Percentiles rank a stretch among this genome's conserved stretches.
These are phyloP conservation scores for Linderniella brevidens DNA, from an alignment of 257 asterid genomes.

Conservation along the genomic window DNA sequence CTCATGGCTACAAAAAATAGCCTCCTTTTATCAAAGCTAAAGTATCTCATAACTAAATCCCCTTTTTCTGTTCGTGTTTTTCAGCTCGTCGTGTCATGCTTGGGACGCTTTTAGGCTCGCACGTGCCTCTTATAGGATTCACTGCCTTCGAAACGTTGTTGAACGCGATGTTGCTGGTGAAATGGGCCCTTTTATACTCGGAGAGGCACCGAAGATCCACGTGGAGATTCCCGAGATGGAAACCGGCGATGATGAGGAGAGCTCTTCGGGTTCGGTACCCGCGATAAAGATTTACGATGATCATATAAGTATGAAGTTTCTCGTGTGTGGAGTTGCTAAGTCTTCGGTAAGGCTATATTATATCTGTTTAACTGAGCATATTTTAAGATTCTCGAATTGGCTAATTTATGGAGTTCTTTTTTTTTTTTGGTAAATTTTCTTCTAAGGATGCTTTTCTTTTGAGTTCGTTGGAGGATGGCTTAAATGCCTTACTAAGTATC, in stretches of 20 bases:
- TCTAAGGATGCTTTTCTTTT: constrained; percentile 54
- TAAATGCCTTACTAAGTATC: constrained; percentile 67
- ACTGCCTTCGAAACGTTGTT: constrained; percentile 38
- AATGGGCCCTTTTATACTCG: constrained; percentile 53
- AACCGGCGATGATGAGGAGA: constrained; percentile 68
- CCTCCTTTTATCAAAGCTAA: not conserved
- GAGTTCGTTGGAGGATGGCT: constrained; percentile 72
- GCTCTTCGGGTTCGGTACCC: constrained; percentile 53
- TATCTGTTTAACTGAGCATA: too few species aligned
- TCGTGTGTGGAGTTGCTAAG: constrained; percentile 59
- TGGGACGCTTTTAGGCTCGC: constrained; percentile 98
- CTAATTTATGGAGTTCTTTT: too few species aligned
- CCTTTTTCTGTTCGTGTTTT: constrained; percentile 9
- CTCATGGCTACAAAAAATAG: not conserved
- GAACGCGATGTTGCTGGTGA: constrained; percentile 24
- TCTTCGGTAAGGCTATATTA: constrained; percentile 37
- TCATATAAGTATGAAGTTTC: constrained; percentile 63
- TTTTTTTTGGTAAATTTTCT: too few species aligned
- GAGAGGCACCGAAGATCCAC: constrained; percentile 67
- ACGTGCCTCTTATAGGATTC: constrained; percentile 77
- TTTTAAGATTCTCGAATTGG: too few species aligned
- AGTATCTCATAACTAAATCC: not conserved
- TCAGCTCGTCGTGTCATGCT: constrained; percentile 79
- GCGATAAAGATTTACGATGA: constrained; percentile 88
- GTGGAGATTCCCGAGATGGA: constrained; percentile 51